Conservation (phyloP, 2,329 filamentous ascomycete genomes). For the Cercospora beticola region DNA sequence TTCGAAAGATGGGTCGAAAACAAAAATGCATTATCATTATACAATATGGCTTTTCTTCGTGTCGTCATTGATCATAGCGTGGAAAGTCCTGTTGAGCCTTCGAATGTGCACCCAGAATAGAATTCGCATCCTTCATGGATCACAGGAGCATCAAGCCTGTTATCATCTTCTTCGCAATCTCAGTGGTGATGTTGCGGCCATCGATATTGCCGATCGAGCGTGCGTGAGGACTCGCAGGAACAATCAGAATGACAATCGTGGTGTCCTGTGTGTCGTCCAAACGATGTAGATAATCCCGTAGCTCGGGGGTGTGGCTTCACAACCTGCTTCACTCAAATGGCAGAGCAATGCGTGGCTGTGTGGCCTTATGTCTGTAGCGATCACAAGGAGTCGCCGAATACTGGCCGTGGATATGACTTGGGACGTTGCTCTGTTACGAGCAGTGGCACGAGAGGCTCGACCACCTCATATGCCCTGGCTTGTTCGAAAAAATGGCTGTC, state of each 20-base stretch:
- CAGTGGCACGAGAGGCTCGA: slow-evolving; percentile 16
- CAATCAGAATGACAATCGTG: not conserved
- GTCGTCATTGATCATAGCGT: not conserved
- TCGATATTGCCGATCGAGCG: not conserved
- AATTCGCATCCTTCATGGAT: not conserved
- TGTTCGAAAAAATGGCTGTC: slow-evolving; percentile 17
- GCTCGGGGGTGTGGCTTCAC: not conserved
- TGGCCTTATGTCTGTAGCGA: too few species aligned
- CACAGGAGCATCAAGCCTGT: not conserved
- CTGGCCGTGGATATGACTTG: slow-evolving; percentile 4
- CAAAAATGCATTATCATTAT: not conserved
- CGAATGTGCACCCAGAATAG: not conserved
- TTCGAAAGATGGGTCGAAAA: slow-evolving; percentile 14
- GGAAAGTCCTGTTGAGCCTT: not conserved
- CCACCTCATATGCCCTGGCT: slow-evolving; percentile 12
- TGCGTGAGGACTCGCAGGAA: not conserved
- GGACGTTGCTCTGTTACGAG: slow-evolving; percentile 5
- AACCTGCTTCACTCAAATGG: not conserved
- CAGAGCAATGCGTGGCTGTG: not conserved
- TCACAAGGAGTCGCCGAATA: slow-evolving; percentile 7
- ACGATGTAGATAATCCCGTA: not conserved
- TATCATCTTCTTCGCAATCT: not conserved
- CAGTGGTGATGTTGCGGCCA: not conserved
- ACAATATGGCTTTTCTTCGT: not conserved
- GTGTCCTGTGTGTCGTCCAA: not conserved